These are phyloP conservation scores for Hymenoscyphus linearis DNA, from an alignment of 2,329 filamentous ascomycete species.

Conservation along the genomic window DNA sequence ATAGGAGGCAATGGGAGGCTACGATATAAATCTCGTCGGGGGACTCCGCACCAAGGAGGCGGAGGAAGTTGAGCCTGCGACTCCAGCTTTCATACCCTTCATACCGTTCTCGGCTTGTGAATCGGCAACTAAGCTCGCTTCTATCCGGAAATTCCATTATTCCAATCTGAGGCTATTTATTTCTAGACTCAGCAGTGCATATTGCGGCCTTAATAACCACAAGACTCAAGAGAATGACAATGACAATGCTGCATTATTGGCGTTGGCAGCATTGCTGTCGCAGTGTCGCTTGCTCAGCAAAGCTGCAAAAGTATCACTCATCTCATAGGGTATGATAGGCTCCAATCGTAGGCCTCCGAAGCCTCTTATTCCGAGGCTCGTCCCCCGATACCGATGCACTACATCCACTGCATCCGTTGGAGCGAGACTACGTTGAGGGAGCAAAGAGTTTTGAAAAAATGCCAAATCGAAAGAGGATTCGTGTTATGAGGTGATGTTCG, in stretches of 20 bases:
- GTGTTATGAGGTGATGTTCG: constrained; percentile 23
- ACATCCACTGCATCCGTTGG: background rate
- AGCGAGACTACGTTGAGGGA: background rate
- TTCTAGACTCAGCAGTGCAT: background rate
- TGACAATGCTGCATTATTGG: background rate
- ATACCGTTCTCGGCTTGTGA: background rate
- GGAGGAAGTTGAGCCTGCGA: background rate
- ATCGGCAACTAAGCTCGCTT: background rate
- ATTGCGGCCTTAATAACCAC: background rate
- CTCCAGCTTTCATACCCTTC: background rate
- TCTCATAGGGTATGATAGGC: too few relatives aligned
- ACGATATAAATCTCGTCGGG: constrained; percentile 13
- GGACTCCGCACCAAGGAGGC: constrained; percentile 8
- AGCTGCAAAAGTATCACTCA: background rate
- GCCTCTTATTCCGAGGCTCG: background rate
- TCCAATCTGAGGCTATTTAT: background rate
- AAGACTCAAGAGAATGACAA: too few relatives aligned
- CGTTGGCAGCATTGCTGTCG: too few relatives aligned
- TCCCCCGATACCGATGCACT: background rate
- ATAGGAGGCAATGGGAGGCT: background rate
- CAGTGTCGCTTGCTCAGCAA: background rate
- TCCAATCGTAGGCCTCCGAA: background rate
- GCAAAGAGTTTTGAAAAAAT: background rate
- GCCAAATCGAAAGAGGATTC: constrained; percentile 14
- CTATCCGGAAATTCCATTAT: background rate